phyloP scores from a whole-genome alignment of 2,329 filamentous ascomycete genomes.

The Cryphonectria naterciae region DNA sequence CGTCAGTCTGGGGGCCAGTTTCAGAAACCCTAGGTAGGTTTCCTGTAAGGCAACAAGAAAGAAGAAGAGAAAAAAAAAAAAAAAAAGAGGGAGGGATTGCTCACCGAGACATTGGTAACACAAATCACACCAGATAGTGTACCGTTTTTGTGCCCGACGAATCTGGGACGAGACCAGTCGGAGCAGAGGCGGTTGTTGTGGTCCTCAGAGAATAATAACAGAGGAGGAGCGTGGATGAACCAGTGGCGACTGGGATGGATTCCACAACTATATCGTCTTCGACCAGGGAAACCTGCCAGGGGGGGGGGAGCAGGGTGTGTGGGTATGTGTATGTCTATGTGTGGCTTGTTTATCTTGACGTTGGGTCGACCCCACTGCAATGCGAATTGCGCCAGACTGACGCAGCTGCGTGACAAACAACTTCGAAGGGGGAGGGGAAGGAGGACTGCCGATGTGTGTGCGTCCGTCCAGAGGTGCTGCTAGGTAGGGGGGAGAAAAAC shows the following conservation, averaged over 20 bases:
- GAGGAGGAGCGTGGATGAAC: constrained; percentile 1
- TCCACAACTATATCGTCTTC: constrained; percentile 16
- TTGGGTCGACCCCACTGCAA: neutral
- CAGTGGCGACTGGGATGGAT: constrained; percentile 24
- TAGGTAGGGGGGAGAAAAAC: neutral
- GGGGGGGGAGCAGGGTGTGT: neutral
- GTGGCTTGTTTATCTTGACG: constrained; percentile 17
- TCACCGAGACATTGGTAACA: constrained; percentile 41
- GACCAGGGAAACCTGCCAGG: constrained; percentile 14
- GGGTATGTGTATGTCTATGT: neutral
- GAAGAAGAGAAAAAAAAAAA: neutral
- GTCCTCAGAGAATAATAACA: constrained; percentile 12
- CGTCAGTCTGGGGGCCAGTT: too few species aligned
- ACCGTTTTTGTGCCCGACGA: constrained; percentile 47
- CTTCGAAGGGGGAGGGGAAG: neutral
- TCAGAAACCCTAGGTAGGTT: too few species aligned
- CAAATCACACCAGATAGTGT: constrained; percentile 35
- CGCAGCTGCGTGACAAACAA: constrained; percentile 6
- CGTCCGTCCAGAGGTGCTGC: neutral
- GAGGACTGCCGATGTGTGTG: neutral
- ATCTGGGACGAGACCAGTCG: constrained; percentile 48
- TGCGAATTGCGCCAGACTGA: constrained; percentile 3
- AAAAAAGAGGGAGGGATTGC: neutral
- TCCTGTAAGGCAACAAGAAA: too few species aligned
- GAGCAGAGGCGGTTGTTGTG: constrained; percentile 46